These are phyloP conservation scores for Citrus inodora DNA, from an alignment of 345 rosid species.

Conservation along the genomic window DNA sequence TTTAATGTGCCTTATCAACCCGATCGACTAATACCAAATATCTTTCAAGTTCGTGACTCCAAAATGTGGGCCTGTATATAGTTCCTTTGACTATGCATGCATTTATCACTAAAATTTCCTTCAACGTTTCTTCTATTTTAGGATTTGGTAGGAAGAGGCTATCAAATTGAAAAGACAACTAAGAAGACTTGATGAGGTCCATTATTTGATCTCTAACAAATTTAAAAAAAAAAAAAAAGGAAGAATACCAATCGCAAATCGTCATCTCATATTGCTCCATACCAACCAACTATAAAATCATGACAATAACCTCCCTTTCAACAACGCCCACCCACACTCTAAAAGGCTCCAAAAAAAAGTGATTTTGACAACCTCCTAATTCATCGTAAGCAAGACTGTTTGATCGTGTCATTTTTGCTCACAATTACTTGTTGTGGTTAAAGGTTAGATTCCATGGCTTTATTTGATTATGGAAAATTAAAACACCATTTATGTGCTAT, in stretches of 20 bases:
- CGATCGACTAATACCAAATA: conserved; percentile 5
- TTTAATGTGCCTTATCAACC: background rate
- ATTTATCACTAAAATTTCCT: background rate
- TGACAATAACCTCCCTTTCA: conserved; percentile 9
- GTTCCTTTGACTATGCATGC: background rate
- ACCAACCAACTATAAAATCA: conserved; percentile 3
- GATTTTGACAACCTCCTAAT: conserved; percentile 17
- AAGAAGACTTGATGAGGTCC: conserved; percentile 6
- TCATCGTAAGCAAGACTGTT: background rate
- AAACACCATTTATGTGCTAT: no score
- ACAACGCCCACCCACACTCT: conserved; percentile 13
- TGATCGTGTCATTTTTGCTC: background rate
- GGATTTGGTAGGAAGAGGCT: conserved; percentile 16
- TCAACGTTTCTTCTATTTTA: background rate
- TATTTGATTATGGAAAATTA: no score
- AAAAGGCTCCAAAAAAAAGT: background rate
- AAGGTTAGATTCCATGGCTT: background rate
- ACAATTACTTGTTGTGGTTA: background rate
- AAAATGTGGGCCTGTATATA: background rate
- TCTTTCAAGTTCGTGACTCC: background rate
- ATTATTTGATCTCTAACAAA: background rate
- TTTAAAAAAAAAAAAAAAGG: no score
- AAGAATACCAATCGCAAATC: background rate
- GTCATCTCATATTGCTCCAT: conserved; percentile 10
- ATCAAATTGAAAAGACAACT: conserved; percentile 12